Percentiles rank a stretch among this genome's conserved stretches.
These are phyloP conservation scores for Hymenotorrendiella dingleyae DNA, from an alignment of 2,329 filamentous ascomycete species.

Conservation along the genomic window DNA sequence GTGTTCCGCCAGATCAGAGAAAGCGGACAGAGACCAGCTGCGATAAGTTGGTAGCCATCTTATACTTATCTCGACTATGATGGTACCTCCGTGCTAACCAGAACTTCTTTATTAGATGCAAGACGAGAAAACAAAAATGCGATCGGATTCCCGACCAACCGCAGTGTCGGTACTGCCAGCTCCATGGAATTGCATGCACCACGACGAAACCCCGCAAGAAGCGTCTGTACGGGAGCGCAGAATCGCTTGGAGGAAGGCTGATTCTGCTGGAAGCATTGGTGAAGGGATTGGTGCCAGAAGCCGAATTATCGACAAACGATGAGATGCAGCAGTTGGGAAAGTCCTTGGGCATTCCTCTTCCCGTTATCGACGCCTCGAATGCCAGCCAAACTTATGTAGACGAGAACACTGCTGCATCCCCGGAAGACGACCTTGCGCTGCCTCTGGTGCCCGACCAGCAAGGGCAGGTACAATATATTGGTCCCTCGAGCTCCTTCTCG, in stretches of 20 bases:
- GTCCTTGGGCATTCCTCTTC: constrained; percentile 36
- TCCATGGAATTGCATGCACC: constrained; percentile 36
- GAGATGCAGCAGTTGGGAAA: constrained; percentile 34
- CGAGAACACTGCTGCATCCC: constrained; percentile 3
- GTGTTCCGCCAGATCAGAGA: constrained; percentile 38
- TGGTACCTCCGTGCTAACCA: too few relatives aligned
- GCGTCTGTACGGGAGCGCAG: constrained; percentile 37
- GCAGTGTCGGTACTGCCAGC: constrained; percentile 37
- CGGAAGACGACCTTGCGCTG: constrained; percentile 27
- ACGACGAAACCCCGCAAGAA: constrained; percentile 41
- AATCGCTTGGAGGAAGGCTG: constrained; percentile 36
- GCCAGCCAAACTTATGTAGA: constrained; percentile 13
- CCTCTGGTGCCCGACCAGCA: constrained; percentile 37
- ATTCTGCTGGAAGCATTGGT: constrained; percentile 39
- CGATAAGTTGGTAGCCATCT: too few relatives aligned
- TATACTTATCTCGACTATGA: too few relatives aligned
- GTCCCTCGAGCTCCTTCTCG: constrained; percentile 36
- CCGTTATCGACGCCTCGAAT: constrained; percentile 20
- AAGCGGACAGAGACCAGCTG: constrained; percentile 39
- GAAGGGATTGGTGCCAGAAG: constrained; percentile 37
- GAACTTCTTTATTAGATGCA: too few relatives aligned
- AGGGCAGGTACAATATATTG: constrained; percentile 40
- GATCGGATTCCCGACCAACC: constrained; percentile 33
- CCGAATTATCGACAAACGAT: constrained; percentile 37
- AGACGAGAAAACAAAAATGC: constrained; percentile 41